Conservation (phyloP, 2,329 filamentous ascomycete genomes). For the Madurella mycetomatis region DNA sequence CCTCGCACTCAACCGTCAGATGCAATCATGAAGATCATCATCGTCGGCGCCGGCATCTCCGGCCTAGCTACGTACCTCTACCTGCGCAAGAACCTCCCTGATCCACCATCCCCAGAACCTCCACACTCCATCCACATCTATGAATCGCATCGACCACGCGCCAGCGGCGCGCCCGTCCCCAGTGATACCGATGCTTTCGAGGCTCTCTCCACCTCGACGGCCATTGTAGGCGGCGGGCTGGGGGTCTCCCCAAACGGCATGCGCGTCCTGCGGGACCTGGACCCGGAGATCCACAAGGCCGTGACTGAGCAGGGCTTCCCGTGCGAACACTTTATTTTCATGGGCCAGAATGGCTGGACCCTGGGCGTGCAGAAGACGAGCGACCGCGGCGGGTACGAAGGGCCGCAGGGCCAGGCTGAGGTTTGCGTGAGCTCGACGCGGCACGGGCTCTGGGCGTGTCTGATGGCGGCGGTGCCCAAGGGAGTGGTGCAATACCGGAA, state of each 20-base stretch:
- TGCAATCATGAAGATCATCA: not conserved
- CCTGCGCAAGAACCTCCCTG: constrained; percentile 1
- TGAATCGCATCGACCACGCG: not conserved
- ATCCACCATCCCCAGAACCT: not conserved
- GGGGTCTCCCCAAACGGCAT: constrained; percentile 1
- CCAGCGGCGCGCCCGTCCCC: not conserved
- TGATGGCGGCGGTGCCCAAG: not conserved
- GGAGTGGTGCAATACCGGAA: not conserved
- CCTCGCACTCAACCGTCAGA: too few species aligned
- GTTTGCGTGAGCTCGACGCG: constrained; percentile 2
- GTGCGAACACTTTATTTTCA: constrained; percentile 3
- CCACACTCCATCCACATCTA: not conserved
- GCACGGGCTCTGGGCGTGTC: constrained; percentile 4
- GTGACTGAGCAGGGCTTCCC: not conserved
- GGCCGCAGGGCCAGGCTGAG: not conserved
- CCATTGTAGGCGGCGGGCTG: constrained; percentile 1
- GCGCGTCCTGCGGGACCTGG: not conserved
- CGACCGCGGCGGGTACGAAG: not conserved
- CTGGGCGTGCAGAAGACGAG: not conserved
- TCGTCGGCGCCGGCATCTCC: constrained; percentile 2
- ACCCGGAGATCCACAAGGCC: not conserved
- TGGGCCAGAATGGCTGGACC: constrained; percentile 3
- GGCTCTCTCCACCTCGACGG: not conserved
- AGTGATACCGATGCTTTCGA: not conserved
- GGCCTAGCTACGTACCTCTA: constrained; percentile 3